Base-by-base conservation (phyloP, 768 basidiomycete genomes). In the Sarcodon sp. region DNA sequence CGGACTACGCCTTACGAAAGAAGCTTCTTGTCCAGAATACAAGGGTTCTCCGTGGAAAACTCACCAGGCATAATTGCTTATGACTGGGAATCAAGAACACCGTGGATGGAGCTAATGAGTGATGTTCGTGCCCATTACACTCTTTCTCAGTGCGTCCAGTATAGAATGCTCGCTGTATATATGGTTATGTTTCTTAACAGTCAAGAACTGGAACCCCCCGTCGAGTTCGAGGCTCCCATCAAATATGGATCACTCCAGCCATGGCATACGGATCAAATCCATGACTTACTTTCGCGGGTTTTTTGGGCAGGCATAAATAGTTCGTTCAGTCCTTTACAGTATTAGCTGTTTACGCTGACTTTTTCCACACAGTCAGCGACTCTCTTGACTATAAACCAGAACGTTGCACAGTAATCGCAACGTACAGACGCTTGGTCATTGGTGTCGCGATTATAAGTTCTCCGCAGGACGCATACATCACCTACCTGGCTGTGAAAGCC, bases 251-350 rank as follows among this genome's bases (percentile, higher is more conserved):
- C 73, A 32, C 71, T 90, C 10, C 75, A 76, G 46, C 52, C 64
- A 11, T 68, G 57, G 36, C 84, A 89, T 59, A 60, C 89, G 6
- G 63, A 63, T 43, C 86, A 88, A 59, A 73, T 88, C 12, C 83
- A 89, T 50, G 83, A 83, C 43, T 63, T 89, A 3, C 64, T 90
- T 37, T 64, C 69, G 44, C 69, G 79, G 9, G 72, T 69, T 0
- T 90, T 90, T 59, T 89, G 87, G 87, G 65, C 73, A 8, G 86
- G 83, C 11, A 81, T 90, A 37, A 72, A 86, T 59, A 78, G 87
- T 86, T 49, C 45, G 70, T 51, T 33, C 9, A 27, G 7, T 34
- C 27, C 36, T 3, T n/a, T 27, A 35, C 48, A 36, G 47, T 13
- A 18, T 33, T 9, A 33, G 52, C 27, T 45, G 38, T 48, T 33